A percentile compares a stretch with the other conserved stretches of the same genome.
Conservation (phyloP, 352 stramenopile genomes). For the Blastocystis hominis region DNA sequence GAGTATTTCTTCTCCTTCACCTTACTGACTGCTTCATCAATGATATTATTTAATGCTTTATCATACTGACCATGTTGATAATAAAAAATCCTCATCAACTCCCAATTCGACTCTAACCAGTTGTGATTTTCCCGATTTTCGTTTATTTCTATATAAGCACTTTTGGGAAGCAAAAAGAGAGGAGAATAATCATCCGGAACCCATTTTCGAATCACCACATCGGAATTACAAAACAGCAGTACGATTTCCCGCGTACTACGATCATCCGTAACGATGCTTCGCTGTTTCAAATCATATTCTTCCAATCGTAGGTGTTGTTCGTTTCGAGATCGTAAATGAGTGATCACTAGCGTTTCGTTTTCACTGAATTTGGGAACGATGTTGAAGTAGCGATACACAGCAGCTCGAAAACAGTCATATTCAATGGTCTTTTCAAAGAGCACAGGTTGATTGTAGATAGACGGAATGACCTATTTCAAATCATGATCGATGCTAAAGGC, state of each 20-base stretch:
- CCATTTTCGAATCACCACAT: slow-evolving; percentile 4
- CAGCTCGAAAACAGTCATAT: slow-evolving; percentile 45
- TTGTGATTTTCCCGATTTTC: neutral
- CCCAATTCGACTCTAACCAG: neutral
- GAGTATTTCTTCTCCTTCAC: slow-evolving; percentile 6
- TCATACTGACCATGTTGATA: neutral
- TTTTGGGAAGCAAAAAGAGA: slow-evolving; percentile 27
- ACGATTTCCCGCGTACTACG: neutral
- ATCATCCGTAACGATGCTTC: neutral
- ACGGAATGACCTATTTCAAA: neutral
- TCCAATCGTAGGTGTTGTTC: neutral
- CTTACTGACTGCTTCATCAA: neutral
- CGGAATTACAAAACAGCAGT: slow-evolving; percentile 33
- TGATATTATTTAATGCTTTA: neutral
- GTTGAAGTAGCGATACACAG: neutral
- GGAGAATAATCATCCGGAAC: slow-evolving; percentile 17
- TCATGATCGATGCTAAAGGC: neutral
- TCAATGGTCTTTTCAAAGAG: neutral
- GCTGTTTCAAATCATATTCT: neutral
- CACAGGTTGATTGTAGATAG: neutral
- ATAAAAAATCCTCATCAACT: slow-evolving; percentile 28
- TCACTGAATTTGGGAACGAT: neutral
- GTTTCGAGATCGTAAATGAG: neutral
- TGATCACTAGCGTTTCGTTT: neutral
- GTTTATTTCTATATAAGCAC: slow-evolving; percentile 6